These are phyloP conservation scores for Peronospora belbahrii DNA, from an alignment of 352 stramenopile species.

Conservation along the genomic window DNA sequence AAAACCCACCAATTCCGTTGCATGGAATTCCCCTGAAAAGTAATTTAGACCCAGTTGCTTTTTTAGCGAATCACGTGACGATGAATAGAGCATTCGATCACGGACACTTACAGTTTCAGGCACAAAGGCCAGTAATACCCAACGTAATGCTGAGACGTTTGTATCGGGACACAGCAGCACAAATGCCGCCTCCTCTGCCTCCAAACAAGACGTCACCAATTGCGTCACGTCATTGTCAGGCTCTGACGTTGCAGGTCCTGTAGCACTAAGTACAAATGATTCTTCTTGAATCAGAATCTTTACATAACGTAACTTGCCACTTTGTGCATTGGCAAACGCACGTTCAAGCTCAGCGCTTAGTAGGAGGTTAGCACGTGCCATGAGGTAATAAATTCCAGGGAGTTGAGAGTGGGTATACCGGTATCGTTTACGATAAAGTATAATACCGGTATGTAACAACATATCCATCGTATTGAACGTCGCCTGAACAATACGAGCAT, in stretches of 20 bases:
- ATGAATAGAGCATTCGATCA: conserved; percentile 90
- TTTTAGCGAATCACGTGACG: conserved; percentile 85
- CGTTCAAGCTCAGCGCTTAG: conserved; percentile 56
- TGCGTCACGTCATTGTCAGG: conserved; percentile 35
- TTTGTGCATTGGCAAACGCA: conserved; percentile 67
- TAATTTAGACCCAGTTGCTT: conserved; percentile 87
- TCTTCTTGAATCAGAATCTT: conserved; percentile 56
- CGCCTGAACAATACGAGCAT: too few species aligned
- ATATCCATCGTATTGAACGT: too few species aligned
- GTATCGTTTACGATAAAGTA: neutral
- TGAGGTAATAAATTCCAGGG: too few species aligned
- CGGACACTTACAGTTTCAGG: conserved; percentile 68
- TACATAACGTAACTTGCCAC: conserved; percentile 58
- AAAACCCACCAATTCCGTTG: conserved; percentile 52
- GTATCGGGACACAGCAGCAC: conserved; percentile 74
- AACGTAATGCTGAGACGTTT: conserved; percentile 58
- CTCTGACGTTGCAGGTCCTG: conserved; percentile 34
- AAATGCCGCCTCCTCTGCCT: conserved; percentile 47
- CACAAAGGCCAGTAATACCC: conserved; percentile 77
- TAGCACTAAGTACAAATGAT: conserved; percentile 46
- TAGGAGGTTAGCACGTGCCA: conserved; percentile 58
- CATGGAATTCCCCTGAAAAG: conserved; percentile 86
- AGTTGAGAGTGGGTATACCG: too few species aligned
- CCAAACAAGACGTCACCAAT: conserved; percentile 21
- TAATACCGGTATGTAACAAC: neutral